A percentile compares a stretch with the other conserved stretches of the same genome.
Evolutionary conservation across 441 rosid genomes (phyloP).

Genomic region (Rhodomyrtus psidioides): DNA sequence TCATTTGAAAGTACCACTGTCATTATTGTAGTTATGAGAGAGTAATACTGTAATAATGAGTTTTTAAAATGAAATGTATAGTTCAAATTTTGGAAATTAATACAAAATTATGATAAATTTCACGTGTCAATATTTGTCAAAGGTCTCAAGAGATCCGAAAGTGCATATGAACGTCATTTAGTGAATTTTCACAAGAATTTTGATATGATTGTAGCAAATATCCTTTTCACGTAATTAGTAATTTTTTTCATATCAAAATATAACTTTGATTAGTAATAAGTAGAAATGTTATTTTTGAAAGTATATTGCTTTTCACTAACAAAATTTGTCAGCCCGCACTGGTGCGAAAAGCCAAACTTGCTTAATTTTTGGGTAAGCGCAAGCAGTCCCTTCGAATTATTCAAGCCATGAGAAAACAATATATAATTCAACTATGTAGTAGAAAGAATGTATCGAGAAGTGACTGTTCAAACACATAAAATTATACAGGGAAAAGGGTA

Average conservation of each 20-base stretch:
- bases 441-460: not conserved
- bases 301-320: not conserved
- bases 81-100: not conserved
- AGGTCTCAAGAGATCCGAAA: not conserved
- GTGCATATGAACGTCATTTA: not conserved
- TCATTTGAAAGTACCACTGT: not conserved
- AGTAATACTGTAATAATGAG: not conserved
- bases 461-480: not conserved
- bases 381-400: not conserved
- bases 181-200: not conserved
- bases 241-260: not conserved
- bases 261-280: not conserved
- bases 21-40: not conserved
- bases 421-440: not conserved
- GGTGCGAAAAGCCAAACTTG: not conserved
- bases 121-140: fast-evolving
- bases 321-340: too few species aligned
- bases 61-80: not conserved
- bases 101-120: not conserved
- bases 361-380: not conserved
- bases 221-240: not conserved
- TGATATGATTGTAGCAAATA: not conserved
- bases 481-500: not conserved
- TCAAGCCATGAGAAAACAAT: not conserved
- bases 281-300: not conserved